Evolutionary conservation across 148 eudicot species (phyloP).

Genomic region (Nepenthes gracilis): DNA sequence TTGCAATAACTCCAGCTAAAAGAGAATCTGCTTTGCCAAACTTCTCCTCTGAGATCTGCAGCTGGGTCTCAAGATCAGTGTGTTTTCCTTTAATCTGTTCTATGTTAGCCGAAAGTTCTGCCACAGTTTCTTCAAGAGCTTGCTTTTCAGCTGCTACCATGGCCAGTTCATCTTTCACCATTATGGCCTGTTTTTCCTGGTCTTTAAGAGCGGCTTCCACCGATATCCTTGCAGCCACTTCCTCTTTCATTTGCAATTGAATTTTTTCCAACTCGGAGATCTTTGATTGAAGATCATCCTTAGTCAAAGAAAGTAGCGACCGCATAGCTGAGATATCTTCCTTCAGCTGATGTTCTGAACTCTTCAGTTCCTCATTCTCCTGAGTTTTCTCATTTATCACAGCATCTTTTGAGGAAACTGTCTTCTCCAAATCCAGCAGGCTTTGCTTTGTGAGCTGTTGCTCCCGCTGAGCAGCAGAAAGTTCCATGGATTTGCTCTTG

Average conservation of each 20-base stretch:
- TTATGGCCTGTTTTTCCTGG: slow-evolving; percentile 16
- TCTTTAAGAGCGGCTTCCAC: slow-evolving; percentile 14
- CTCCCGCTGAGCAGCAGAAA: slow-evolving; percentile 13
- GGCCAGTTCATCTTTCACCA: slow-evolving; percentile 23
- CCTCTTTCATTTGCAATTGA: slow-evolving; percentile 34
- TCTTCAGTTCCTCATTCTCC: slow-evolving; percentile 36
- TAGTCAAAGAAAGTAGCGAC: slow-evolving; percentile 18
- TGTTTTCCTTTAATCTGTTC: slow-evolving; percentile 31
- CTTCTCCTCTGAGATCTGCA: slow-evolving; percentile 44
- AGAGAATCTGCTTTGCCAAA: slow-evolving; percentile 33
- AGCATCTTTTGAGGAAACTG: slow-evolving; percentile 14
- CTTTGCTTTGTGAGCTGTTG: background rate
- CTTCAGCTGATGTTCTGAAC: slow-evolving; percentile 37
- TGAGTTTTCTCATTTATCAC: slow-evolving; percentile 22
- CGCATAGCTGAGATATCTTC: slow-evolving; percentile 30
- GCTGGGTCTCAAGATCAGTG: slow-evolving; percentile 34
- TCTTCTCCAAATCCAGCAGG: no score
- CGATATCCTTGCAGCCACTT: slow-evolving; percentile 22
- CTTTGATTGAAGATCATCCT: slow-evolving; percentile 32
- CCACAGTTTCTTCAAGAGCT: slow-evolving; percentile 32
- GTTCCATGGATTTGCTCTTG: slow-evolving; percentile 22
- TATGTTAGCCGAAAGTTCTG: slow-evolving; percentile 22
- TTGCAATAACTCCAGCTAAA: slow-evolving; percentile 29
- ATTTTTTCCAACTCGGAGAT: slow-evolving; percentile 34
- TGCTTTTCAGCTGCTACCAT: slow-evolving; percentile 25